These are phyloP conservation scores for Hymenotorrendiella dingleyae DNA, from an alignment of 2,329 filamentous ascomycete genomes.

Conservation along the genomic window DNA sequence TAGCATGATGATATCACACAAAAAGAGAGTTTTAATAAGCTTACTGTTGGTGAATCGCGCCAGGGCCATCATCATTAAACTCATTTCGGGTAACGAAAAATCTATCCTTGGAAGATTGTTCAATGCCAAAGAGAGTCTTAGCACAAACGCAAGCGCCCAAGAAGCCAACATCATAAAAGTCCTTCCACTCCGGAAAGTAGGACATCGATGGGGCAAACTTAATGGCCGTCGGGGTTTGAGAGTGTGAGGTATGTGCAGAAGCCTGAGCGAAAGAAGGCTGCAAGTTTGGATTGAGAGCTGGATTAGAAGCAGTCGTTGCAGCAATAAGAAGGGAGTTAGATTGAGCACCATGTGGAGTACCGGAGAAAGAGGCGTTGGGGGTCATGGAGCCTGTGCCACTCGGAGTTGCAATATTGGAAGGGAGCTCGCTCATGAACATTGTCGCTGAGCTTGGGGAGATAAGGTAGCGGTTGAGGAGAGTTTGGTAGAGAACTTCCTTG, in stretches of 20 bases:
- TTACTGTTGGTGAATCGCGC: constrained; percentile 32
- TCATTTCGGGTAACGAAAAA: constrained; percentile 58
- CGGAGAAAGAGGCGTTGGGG: constrained; percentile 49
- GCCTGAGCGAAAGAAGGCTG: constrained; percentile 34
- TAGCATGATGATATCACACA: not conserved
- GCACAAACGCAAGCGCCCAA: constrained; percentile 68
- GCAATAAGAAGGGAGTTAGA: constrained; percentile 91
- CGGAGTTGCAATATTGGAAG: constrained; percentile 87
- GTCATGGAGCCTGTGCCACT: constrained; percentile 87
- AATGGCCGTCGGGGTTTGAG: constrained; percentile 63
- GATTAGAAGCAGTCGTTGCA: constrained; percentile 63
- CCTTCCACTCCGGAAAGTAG: constrained; percentile 62
- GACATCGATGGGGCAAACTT: constrained; percentile 61
- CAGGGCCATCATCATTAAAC: constrained; percentile 31
- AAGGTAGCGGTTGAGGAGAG: constrained; percentile 74
- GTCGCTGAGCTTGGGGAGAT: constrained; percentile 89
- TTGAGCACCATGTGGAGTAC: constrained; percentile 49
- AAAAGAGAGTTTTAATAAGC: no score
- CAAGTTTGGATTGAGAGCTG: constrained; percentile 31
- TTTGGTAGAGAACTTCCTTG: constrained; percentile 79
- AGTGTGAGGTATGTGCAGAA: constrained; percentile 55
- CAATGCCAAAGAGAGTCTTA: constrained; percentile 64
- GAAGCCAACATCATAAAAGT: constrained; percentile 57
- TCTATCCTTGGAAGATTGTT: constrained; percentile 51
- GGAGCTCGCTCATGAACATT: constrained; percentile 95